Evolutionary conservation across 2,329 filamentous ascomycete genomes (phyloP).

Genomic region (Diaporthe humulicola): DNA sequence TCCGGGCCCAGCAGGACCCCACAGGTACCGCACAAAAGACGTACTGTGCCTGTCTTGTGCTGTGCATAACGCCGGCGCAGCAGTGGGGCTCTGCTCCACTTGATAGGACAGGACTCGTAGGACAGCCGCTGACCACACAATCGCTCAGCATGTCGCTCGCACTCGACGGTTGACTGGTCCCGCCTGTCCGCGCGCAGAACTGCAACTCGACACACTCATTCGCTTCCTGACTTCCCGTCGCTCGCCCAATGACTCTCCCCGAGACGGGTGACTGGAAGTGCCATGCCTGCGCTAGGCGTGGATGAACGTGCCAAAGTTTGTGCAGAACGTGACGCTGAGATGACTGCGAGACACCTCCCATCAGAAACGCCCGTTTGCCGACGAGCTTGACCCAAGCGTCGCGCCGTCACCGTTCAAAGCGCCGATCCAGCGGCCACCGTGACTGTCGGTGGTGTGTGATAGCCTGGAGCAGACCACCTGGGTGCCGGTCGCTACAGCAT

Average conservation of each 20-base stretch:
- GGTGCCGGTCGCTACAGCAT: neutral
- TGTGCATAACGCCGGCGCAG: constrained; percentile 42
- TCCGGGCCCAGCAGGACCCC: constrained; percentile 21
- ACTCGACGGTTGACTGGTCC: constrained; percentile 22
- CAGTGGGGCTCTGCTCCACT: constrained; percentile 33
- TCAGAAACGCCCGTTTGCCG: constrained; percentile 26
- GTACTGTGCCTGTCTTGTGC: constrained; percentile 33
- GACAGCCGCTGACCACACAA: constrained; percentile 42
- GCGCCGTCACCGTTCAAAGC: constrained; percentile 27
- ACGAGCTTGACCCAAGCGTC: constrained; percentile 29
- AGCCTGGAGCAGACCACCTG: too few species aligned
- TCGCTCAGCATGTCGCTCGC: constrained; percentile 33
- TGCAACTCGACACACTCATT: constrained; percentile 34
- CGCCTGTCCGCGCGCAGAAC: constrained; percentile 14
- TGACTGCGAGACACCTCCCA: constrained; percentile 11
- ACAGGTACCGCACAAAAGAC: constrained; percentile 32
- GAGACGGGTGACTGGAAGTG: constrained; percentile 27
- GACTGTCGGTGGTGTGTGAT: constrained; percentile 3
- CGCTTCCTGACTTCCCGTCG: constrained; percentile 36
- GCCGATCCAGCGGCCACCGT: neutral
- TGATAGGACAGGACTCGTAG: constrained; percentile 41
- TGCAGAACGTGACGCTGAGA: constrained; percentile 33
- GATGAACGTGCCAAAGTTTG: constrained; percentile 23
- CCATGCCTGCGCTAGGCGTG: constrained; percentile 32
- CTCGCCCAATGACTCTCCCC: constrained; percentile 30